Evolutionary conservation across 2,329 filamentous ascomycete species (phyloP).

Genomic region (Biscogniauxia mediterranea): DNA sequence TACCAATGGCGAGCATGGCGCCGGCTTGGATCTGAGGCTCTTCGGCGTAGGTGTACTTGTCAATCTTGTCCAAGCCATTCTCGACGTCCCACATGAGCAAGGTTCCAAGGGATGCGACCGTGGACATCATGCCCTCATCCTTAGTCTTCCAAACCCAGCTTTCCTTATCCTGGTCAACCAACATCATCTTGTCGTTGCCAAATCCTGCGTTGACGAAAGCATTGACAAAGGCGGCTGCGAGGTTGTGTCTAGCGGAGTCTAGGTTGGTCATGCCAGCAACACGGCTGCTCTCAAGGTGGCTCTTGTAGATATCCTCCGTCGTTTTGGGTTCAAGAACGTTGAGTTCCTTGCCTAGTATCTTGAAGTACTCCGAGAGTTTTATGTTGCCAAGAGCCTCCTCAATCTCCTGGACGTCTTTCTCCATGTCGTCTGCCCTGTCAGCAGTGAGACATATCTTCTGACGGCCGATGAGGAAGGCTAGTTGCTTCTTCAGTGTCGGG

Average conservation of each 20-base stretch:
- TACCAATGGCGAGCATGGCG: slow-evolving; percentile 88
- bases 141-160: slow-evolving; percentile 99
- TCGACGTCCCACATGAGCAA: slow-evolving; percentile 93
- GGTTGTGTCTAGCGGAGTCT: slow-evolving; percentile 92
- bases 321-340: slow-evolving; percentile 97
- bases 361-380: slow-evolving; percentile 88
- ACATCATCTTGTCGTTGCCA: slow-evolving; percentile 96
- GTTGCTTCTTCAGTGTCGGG: slow-evolving; percentile 82
- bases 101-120: slow-evolving; percentile 88
- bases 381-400: slow-evolving; percentile 84
- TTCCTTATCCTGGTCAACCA: slow-evolving; percentile 82
- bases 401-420: slow-evolving; percentile 70
- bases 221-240: slow-evolving; percentile 95
- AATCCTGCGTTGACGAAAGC: slow-evolving; percentile 96
- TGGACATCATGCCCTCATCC: slow-evolving; percentile 95
- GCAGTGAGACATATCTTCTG: slow-evolving; percentile 84
- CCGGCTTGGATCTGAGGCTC: slow-evolving; percentile 87
- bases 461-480: slow-evolving; percentile 87
- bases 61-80: slow-evolving; percentile 86
- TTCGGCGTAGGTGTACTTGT: slow-evolving; percentile 83
- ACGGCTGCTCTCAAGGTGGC: slow-evolving; percentile 91
- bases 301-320: slow-evolving; percentile 99
- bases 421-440: slow-evolving; percentile 57
- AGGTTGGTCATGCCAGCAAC: slow-evolving; percentile 91
- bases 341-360: slow-evolving; percentile 87